These are phyloP conservation scores for Pythium phragmiticola DNA, from an alignment of 352 stramenopile genomes.

Conservation along the genomic window DNA sequence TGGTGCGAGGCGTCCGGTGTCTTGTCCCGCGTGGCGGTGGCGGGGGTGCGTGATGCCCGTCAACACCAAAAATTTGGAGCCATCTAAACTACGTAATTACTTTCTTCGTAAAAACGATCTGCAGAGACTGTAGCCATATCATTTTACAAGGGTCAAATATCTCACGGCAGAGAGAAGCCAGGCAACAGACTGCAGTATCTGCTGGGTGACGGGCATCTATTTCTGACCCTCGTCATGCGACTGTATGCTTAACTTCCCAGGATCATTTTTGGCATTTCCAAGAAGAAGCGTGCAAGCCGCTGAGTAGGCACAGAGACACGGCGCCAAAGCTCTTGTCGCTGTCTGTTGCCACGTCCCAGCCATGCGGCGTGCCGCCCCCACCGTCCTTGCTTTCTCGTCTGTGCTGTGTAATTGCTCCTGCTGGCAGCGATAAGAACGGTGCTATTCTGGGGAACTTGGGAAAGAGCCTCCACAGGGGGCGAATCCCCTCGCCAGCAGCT, in stretches of 20 bases:
- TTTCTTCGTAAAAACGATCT: background rate
- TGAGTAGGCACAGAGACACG: too few species aligned
- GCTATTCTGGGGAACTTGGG: conserved; percentile 7
- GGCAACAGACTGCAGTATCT: too few species aligned
- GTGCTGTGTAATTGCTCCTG: background rate
- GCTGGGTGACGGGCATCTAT: too few species aligned
- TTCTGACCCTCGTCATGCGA: too few species aligned
- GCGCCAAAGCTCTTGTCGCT: too few species aligned
- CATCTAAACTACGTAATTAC: conserved; percentile 14
- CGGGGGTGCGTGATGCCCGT: background rate
- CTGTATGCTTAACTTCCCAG: too few species aligned
- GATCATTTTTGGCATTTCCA: too few species aligned
- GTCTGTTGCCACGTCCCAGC: conserved; percentile 17
- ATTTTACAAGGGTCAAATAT: background rate
- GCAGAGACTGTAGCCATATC: conserved; percentile 15
- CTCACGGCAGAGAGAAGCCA: too few species aligned
- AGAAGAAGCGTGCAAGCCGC: too few species aligned
- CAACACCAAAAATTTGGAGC: background rate
- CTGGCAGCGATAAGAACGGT: conserved; percentile 13
- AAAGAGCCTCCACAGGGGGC: too few species aligned
- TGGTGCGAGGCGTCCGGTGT: conserved; percentile 13
- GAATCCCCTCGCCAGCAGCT: background rate
- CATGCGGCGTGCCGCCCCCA: conserved; percentile 1
- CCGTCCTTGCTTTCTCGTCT: conserved; percentile 13
- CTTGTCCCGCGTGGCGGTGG: background rate